phyloP scores from a whole-genome alignment of 805 yeast genomes.

The Teunomyces cretensis region DNA sequence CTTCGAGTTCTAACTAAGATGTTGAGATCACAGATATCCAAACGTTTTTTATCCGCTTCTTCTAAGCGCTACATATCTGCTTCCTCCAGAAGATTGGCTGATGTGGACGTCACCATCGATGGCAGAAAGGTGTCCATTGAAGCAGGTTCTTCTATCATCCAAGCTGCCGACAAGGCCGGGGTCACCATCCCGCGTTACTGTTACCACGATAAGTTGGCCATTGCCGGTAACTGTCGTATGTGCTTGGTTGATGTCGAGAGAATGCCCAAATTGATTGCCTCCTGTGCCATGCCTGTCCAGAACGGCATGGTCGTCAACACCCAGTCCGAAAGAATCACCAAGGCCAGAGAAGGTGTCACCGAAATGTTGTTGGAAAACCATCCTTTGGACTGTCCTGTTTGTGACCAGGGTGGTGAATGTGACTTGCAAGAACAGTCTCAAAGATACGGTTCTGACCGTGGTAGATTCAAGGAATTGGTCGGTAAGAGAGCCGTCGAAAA shows the following conservation, averaged over 20 bases:
- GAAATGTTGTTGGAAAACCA: constrained; percentile 86
- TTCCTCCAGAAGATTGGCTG: constrained; percentile 41
- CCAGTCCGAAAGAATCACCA: constrained; percentile 70
- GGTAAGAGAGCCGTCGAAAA: constrained; percentile 91
- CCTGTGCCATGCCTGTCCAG: constrained; percentile 91
- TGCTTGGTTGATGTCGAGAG: constrained; percentile 87
- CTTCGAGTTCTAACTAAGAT: constrained; percentile 2
- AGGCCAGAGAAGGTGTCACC: constrained; percentile 87
- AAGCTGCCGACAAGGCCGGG: constrained; percentile 91
- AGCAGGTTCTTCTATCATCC: constrained; percentile 84
- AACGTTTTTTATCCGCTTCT: constrained; percentile 6
- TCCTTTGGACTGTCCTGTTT: constrained; percentile 89
- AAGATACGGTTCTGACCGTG: constrained; percentile 83
- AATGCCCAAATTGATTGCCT: constrained; percentile 86
- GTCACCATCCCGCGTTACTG: constrained; percentile 86
- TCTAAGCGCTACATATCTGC: constrained; percentile 32
- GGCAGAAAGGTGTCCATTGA: constrained; percentile 76
- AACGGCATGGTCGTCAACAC: constrained; percentile 87
- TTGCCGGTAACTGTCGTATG: constrained; percentile 94
- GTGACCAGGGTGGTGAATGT: constrained; percentile 95
- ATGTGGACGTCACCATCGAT: constrained; percentile 60
- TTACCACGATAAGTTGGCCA: constrained; percentile 85
- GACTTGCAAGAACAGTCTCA: constrained; percentile 85
- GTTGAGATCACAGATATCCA: constrained; percentile 10
- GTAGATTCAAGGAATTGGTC: constrained; percentile 74